These are phyloP conservation scores for Hypoxylon intermedium DNA, from an alignment of 495 filamentous ascomycete genomes.

Conservation along the genomic window DNA sequence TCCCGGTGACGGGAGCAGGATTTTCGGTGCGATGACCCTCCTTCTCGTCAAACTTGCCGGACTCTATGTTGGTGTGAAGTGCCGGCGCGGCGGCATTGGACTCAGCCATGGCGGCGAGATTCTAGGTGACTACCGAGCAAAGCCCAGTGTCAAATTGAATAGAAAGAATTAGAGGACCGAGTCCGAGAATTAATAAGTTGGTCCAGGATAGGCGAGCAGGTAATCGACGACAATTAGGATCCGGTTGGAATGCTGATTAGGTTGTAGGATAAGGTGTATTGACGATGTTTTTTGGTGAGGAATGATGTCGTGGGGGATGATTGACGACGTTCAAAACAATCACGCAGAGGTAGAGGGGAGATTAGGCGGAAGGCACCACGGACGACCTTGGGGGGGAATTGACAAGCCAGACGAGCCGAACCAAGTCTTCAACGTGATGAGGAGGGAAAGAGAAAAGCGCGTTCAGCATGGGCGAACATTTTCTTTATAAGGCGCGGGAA, in stretches of 20 bases:
- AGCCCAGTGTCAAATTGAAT: slow-evolving; percentile 26
- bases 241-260: slow-evolving; percentile 36
- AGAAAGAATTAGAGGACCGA: slow-evolving; percentile 20
- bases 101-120: slow-evolving; percentile 56
- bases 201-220: slow-evolving; percentile 41
- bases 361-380: slow-evolving; percentile 43
- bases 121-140: slow-evolving; percentile 30
- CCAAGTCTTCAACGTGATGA: slow-evolving; percentile 47
- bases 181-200: slow-evolving; percentile 26
- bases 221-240: slow-evolving; percentile 32
- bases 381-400: slow-evolving; percentile 44
- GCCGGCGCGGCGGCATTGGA: slow-evolving; percentile 55
- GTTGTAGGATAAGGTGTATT: slow-evolving; percentile 23
- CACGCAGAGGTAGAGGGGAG: slow-evolving; percentile 35
- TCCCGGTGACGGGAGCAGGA: slow-evolving; percentile 37
- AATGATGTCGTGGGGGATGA: slow-evolving; percentile 30
- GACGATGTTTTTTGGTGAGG: slow-evolving; percentile 39
- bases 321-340: slow-evolving; percentile 36
- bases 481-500: slow-evolving; percentile 42
- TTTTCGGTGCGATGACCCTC: slow-evolving; percentile 40
- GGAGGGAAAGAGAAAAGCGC: slow-evolving; percentile 40
- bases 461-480: slow-evolving; percentile 40
- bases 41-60: slow-evolving; percentile 65
- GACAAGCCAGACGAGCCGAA: slow-evolving; percentile 42
- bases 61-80: slow-evolving; percentile 62